Conservation (phyloP, 176 grass and related monocot species). For the Neostapfia colusana region DNA sequence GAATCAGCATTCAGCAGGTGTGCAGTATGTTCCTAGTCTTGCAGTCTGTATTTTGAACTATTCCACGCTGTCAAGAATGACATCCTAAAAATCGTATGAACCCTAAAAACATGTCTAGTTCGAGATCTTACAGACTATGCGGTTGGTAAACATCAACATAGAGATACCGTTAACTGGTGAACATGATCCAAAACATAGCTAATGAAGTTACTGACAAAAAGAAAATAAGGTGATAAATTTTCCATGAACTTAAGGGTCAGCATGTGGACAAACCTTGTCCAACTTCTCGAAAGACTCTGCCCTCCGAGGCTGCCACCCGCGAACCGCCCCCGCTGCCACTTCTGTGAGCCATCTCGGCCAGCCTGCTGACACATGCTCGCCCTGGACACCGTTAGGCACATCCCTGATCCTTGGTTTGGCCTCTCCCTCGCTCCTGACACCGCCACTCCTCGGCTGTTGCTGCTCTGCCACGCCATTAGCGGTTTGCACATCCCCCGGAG, state of each 20-base stretch:
- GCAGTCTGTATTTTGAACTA: not conserved
- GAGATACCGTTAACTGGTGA: not conserved
- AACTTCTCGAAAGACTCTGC: constrained; percentile 95
- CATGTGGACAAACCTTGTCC: constrained; percentile 57
- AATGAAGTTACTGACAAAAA: not conserved
- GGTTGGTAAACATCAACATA: not conserved
- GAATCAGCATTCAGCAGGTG: not conserved
- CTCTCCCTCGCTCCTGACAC: constrained; percentile 29
- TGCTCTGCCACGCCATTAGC: constrained; percentile 30
- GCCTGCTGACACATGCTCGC: constrained; percentile 62
- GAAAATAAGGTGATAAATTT: constrained; percentile 17
- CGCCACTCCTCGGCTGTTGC: constrained; percentile 29
- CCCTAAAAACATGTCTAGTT: constrained; percentile 16
- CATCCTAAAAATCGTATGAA: not conserved
- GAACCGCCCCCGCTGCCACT: constrained; percentile 80
- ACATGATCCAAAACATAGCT: constrained; percentile 20
- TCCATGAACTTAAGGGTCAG: not conserved
- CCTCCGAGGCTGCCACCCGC: constrained; percentile 86
- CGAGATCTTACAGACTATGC: not conserved
- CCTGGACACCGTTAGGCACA: constrained; percentile 59
- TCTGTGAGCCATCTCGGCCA: constrained; percentile 92
- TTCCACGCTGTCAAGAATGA: not conserved
- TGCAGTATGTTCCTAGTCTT: not conserved
- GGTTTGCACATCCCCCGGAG: not conserved
- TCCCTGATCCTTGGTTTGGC: constrained; percentile 44